Conservation (phyloP, 108 stramenopile species). For the Nitzschia sp. region DNA sequence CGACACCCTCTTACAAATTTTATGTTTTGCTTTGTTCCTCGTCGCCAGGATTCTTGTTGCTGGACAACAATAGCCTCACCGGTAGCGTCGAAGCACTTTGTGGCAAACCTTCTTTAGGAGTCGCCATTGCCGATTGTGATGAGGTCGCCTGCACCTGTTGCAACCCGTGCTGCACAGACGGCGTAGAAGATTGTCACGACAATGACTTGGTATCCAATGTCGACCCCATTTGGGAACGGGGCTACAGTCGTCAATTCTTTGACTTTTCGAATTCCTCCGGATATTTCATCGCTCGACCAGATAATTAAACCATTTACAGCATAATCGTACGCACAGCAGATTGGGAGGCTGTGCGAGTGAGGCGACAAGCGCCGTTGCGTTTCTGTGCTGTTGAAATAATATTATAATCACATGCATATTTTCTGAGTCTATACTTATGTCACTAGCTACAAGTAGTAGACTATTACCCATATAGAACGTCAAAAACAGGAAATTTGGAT, state of each 20-base stretch:
- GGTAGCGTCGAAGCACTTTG: slow-evolving; percentile 21
- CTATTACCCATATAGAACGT: no score
- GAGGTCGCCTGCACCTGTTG: slow-evolving; percentile 33
- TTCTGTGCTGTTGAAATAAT: no score
- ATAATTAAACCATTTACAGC: no score
- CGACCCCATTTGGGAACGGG: slow-evolving; percentile 36
- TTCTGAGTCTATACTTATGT: no score
- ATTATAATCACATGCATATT: no score
- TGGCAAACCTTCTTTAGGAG: not conserved
- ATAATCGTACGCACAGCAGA: no score
- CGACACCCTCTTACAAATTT: not conserved
- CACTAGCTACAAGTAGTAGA: no score
- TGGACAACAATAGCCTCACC: slow-evolving; percentile 29
- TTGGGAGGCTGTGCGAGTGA: no score
- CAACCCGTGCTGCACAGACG: slow-evolving; percentile 24
- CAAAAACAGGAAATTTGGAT: no score
- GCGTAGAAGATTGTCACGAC: slow-evolving; percentile 16
- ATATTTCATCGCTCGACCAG: slow-evolving; percentile 1
- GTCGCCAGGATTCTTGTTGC: slow-evolving; percentile 19
- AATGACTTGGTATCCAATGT: slow-evolving; percentile 11
- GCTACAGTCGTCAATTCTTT: slow-evolving; percentile 32
- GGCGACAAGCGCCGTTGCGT: no score
- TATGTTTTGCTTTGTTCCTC: not conserved
- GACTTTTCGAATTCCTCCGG: slow-evolving; percentile 20
- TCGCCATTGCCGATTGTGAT: slow-evolving; percentile 26